Base-by-base conservation (phyloP, 148 eudicot species). In the Cornus florida region DNA sequence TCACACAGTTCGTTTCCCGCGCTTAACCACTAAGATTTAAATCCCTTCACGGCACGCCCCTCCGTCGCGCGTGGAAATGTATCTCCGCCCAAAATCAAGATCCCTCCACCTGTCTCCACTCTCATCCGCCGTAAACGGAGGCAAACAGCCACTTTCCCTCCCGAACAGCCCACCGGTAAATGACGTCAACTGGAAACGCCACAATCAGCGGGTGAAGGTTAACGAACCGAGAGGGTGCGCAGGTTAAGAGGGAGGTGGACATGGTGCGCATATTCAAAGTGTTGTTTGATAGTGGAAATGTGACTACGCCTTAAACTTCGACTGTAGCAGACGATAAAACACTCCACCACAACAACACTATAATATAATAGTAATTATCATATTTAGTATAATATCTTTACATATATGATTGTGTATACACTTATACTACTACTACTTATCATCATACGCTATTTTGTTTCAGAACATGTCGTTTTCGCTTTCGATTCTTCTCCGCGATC, bases 241-340 rank as follows among this genome's bases (percentile, higher is more conserved):
- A 57, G 66, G 65, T 73, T 32, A 57, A 31, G 66, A 73, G 66
- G n/a, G 76, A 57, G 48, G 77, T 86, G 86, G 86, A 2, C 84
- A 70, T 86, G 87, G 89, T 81, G 84, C 85, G 89, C 89, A 89
- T 62, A 82, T 74, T 75, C 72, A 71, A 67, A 53, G 43, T 65
- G 9, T 39, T 70, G 77, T 76, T 84, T 46, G 64, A 24, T 79
- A 81, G 85, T 83, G 89, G 89, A 83, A 72, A 33, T 59, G 57
- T 85, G 80, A 82, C 82, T 6, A 79, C 16, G 24, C 76, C 76
- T 19, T 60, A 48, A 77, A 66, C 82, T 79, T 72, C 57, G 73
- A 79, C 85, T 76, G 81, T 82, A 31, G 80, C 80, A 53, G 79
- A 71, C 62, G 85, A 76, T 69, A 73, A 79, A 46, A 73, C 50